phyloP scores from a whole-genome alignment of 106 monocot species.

The Posidonia australis region DNA sequence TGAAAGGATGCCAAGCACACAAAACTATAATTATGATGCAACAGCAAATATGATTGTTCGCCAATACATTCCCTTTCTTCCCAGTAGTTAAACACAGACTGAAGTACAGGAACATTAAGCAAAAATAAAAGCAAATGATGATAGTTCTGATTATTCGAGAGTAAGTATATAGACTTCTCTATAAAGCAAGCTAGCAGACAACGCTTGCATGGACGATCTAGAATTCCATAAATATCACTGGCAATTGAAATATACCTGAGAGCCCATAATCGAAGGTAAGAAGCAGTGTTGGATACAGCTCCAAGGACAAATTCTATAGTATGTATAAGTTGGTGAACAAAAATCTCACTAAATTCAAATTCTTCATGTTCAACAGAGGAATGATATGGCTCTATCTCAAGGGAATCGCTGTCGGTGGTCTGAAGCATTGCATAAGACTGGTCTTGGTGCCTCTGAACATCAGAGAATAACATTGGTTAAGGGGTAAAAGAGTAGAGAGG shows the following conservation, averaged over 20 bases:
- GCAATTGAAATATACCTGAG: constrained; percentile 47
- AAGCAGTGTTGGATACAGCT: constrained; percentile 96
- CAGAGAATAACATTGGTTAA: neutral
- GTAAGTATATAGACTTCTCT: too few species aligned
- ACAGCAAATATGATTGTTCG: too few species aligned
- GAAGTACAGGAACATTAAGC: too few species aligned
- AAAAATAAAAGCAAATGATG: too few species aligned
- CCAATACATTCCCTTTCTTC: too few species aligned
- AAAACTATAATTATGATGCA: too few species aligned
- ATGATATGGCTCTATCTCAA: constrained; percentile 51
- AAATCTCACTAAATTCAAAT: constrained; percentile 92
- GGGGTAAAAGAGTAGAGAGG: neutral
- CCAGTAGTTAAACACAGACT: too few species aligned
- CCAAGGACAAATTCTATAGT: constrained; percentile 99
- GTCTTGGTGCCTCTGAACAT: constrained; percentile 78
- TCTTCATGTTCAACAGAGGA: constrained; percentile 67
- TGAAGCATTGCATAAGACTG: constrained; percentile 64
- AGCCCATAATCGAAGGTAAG: constrained; percentile 97
- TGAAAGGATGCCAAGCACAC: too few species aligned
- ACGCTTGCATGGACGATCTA: too few species aligned
- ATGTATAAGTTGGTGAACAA: constrained; percentile 96
- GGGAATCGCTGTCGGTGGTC: constrained; percentile 45
- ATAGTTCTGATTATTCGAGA: too few species aligned
- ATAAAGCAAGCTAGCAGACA: too few species aligned
- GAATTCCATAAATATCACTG: neutral